Evolutionary conservation across 2,329 filamentous ascomycete genomes (phyloP).

Genomic region (Sporothrix humicola): DNA sequence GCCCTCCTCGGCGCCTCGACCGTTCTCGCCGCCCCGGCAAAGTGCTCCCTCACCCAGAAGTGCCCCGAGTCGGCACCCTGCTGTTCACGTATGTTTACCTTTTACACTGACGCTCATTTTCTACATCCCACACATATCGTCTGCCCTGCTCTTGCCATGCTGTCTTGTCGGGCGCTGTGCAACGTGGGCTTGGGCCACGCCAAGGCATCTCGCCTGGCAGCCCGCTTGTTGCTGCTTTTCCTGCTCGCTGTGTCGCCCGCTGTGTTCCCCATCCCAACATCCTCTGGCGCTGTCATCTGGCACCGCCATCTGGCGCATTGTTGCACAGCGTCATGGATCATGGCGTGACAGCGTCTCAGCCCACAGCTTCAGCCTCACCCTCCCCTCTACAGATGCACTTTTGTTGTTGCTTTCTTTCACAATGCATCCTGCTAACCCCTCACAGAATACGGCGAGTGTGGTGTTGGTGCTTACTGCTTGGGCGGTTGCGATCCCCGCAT

Average conservation of each 20-base stretch:
- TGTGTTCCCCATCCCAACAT: slow-evolving; percentile 22
- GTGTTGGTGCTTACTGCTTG: slow-evolving; percentile 91
- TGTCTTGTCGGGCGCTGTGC: not conserved
- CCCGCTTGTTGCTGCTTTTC: not conserved
- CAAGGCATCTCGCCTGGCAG: not conserved
- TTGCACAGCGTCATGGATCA: slow-evolving; percentile 20
- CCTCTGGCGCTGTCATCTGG: not conserved
- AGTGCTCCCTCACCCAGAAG: slow-evolving; percentile 58
- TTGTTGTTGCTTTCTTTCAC: too few relatives aligned
- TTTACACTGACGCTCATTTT: too few relatives aligned
- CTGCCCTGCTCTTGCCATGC: not conserved
- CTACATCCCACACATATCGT: not conserved
- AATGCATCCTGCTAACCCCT: not conserved
- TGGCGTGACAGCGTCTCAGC: not conserved
- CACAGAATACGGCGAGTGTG: slow-evolving; percentile 88
- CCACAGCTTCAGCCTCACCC: not conserved
- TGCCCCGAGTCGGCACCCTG: slow-evolving; percentile 78
- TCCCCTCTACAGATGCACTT: too few relatives aligned
- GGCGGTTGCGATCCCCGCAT: slow-evolving; percentile 90
- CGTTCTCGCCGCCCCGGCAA: slow-evolving; percentile 48
- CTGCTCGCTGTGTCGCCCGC: not conserved
- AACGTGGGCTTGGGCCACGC: not conserved
- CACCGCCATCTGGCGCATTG: not conserved
- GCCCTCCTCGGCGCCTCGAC: slow-evolving; percentile 49
- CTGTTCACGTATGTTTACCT: slow-evolving; percentile 72